Evolutionary conservation across 176 grass and related monocot species (phyloP).

Genomic region (Alloteropsis semialata): DNA sequence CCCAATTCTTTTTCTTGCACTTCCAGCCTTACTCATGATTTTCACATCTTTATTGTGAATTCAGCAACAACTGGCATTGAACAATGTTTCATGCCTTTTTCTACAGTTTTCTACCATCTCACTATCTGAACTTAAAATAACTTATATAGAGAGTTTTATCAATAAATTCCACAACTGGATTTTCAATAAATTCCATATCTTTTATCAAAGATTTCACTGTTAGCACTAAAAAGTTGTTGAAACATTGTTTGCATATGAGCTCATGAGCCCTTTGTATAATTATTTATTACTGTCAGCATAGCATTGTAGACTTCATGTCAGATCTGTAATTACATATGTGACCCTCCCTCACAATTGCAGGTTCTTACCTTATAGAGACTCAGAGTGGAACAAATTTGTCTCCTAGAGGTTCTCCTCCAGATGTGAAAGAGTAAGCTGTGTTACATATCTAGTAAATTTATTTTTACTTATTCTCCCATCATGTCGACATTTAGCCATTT

Average conservation of each 20-base stretch:
- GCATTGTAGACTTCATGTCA: neutral
- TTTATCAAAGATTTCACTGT: neutral
- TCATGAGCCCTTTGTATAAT: neutral
- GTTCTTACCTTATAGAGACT: conserved; percentile 58
- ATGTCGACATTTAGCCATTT: neutral
- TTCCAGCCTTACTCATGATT: neutral
- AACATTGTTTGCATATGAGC: neutral
- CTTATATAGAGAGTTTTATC: neutral
- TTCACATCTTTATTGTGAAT: neutral
- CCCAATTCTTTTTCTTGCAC: neutral
- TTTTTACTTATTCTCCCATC: neutral
- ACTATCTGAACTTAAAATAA: neutral
- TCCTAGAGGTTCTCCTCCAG: conserved; percentile 45
- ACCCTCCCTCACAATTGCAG: conserved; percentile 44
- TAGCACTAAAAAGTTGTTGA: neutral
- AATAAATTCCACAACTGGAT: too few species aligned
- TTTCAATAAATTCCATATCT: neutral
- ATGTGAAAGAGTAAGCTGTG: conserved; percentile 57
- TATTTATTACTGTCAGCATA: neutral
- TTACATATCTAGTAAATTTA: neutral
- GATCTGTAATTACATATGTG: neutral
- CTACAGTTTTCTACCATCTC: neutral
- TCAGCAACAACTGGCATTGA: neutral
- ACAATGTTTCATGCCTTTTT: neutral
- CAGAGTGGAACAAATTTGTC: conserved; percentile 58